Evolutionary conservation across 73 alveolate genomes (phyloP).

Genomic region (Paramecium sonneborni): DNA sequence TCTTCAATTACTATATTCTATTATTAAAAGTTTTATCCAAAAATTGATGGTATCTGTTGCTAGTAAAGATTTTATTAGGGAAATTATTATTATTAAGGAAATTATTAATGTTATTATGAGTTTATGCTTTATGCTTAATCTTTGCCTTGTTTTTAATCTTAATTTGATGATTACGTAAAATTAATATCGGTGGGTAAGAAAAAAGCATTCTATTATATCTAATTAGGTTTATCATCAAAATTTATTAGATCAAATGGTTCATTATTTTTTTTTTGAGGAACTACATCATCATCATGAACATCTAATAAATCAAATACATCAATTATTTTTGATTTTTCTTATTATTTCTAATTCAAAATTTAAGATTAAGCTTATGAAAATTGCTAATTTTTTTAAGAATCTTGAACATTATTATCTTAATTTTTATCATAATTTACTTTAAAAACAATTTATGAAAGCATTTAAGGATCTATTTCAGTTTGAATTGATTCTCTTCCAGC

Average conservation of each 20-base stretch:
- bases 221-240: background rate
- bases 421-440: background rate
- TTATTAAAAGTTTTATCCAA: background rate
- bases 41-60: background rate
- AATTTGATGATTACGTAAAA: background rate
- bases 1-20: background rate
- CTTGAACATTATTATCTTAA: background rate
- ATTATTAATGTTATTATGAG: background rate
- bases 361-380: background rate
- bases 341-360: background rate
- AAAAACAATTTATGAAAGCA: background rate
- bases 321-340: background rate
- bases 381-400: background rate
- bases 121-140: background rate
- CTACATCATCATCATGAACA: background rate
- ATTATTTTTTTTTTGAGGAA: background rate
- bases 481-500: background rate
- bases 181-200: background rate
- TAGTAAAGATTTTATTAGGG: background rate
- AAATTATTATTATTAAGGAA: background rate
- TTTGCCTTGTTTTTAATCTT: background rate
- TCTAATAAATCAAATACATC: background rate
- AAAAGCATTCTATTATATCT: background rate
- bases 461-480: conserved; percentile 14
- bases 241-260: background rate